A percentile compares a stretch with the other conserved stretches of the same genome.
These are phyloP conservation scores for Irpex lacteus DNA, from an alignment of 1,284 basidiomycete species.

Conservation along the genomic window DNA sequence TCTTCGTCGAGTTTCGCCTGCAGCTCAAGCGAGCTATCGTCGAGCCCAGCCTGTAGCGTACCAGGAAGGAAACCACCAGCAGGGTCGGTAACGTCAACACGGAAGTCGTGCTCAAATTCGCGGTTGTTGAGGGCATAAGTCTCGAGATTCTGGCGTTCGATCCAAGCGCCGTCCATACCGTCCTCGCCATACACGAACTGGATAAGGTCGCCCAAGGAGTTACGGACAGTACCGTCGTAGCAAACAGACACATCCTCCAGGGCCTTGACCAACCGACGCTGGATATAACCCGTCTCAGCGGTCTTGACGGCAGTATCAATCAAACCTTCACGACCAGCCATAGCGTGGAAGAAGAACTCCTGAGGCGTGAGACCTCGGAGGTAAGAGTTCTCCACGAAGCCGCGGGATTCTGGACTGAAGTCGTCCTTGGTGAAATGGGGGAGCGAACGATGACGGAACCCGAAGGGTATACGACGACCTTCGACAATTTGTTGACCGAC, in stretches of 20 bases:
- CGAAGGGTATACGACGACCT: constrained; percentile 97
- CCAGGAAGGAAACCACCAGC: constrained; percentile 76
- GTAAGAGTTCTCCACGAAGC: constrained; percentile 99
- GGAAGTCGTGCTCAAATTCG: constrained; percentile 89
- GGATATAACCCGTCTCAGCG: constrained; percentile 99
- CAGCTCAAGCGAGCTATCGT: constrained; percentile 86
- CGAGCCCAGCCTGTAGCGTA: constrained; percentile 91
- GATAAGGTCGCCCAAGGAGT: constrained; percentile 92
- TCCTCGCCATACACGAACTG: constrained; percentile 99
- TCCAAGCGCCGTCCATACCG: constrained; percentile 97
- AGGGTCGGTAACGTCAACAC: constrained; percentile 88
- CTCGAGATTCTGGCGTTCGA: constrained; percentile 93
- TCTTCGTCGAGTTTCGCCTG: constrained; percentile 91
- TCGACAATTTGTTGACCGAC: constrained; percentile 99
- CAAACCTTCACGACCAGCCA: constrained; percentile 99
- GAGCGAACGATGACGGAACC: constrained; percentile 94
- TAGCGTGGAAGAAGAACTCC: constrained; percentile 99
- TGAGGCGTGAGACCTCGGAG: constrained; percentile 95
- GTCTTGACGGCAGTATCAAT: constrained; percentile 99
- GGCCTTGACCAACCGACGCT: constrained; percentile 96
- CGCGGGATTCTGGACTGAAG: constrained; percentile 97
- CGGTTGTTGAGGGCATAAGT: constrained; percentile 83
- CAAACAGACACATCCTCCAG: constrained; percentile 97
- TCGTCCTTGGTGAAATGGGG: constrained; percentile 99
- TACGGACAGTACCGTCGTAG: constrained; percentile 97